These are phyloP conservation scores for Sporisorium graminicola DNA, from an alignment of 1,284 basidiomycete species.

Conservation along the genomic window DNA sequence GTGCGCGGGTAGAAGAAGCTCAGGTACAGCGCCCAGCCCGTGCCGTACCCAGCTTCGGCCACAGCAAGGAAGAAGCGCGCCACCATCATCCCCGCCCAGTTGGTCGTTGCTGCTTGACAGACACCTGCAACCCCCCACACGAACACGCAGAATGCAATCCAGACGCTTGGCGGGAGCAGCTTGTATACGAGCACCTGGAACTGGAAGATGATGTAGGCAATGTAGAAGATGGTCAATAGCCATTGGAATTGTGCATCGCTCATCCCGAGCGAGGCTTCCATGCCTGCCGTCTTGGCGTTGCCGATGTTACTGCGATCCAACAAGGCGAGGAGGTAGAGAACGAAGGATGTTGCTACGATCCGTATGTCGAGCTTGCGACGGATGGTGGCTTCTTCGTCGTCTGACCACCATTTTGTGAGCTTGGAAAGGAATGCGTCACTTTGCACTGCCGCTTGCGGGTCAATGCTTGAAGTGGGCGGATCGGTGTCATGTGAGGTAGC, in stretches of 20 bases:
- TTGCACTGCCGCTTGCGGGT: background rate
- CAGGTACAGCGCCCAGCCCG: conserved; percentile 59
- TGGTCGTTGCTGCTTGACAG: conserved; percentile 57
- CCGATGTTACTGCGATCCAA: conserved; percentile 56
- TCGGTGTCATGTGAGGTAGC: background rate
- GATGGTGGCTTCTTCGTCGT: conserved; percentile 49
- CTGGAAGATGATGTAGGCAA: conserved; percentile 62
- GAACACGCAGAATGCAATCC: conserved; percentile 56
- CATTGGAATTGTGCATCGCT: conserved; percentile 58
- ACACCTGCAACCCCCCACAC: conserved; percentile 56
- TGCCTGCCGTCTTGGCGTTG: conserved; percentile 61
- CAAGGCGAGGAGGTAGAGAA: conserved; percentile 42
- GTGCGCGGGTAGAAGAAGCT: conserved; percentile 63
- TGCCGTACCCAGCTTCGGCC: conserved; percentile 60
- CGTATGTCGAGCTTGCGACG: conserved; percentile 52
- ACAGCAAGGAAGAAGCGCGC: conserved; percentile 61
- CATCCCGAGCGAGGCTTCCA: conserved; percentile 50
- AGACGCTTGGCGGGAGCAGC: conserved; percentile 52
- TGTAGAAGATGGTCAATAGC: conserved; percentile 61
- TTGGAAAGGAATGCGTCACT: conserved; percentile 21
- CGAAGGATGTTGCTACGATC: conserved; percentile 40
- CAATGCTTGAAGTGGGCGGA: background rate
- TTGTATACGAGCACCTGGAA: conserved; percentile 61
- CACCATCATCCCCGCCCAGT: conserved; percentile 59
- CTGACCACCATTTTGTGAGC: conserved; percentile 55